Base-by-base conservation (phyloP, 2,329 filamentous ascomycete species). In the Aspergillus neotritici region DNA sequence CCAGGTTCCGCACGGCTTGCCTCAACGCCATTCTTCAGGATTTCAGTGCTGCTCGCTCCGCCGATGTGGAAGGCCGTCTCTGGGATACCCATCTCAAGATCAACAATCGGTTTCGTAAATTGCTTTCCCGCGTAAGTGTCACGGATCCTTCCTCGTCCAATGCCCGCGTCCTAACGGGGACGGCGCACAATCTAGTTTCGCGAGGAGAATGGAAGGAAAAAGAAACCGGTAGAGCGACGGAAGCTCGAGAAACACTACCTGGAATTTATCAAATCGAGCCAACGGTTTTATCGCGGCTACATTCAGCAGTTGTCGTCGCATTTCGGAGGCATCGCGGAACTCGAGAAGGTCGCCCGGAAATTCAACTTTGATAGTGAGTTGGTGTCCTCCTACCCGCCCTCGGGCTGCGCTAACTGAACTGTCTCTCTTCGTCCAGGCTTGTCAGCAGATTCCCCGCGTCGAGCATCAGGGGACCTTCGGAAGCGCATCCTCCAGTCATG, bases 201-300 rank as follows among this genome's bases (percentile, higher is more conserved):
- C 40, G 69, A 76, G 53, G 72, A 72, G 44, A 64, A 65, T 32
- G 67, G 67, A 44, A 75, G 73, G 54, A 75, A 74, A 53, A 75
- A 75, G 56, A 74, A 72, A 55, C 71, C 74, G 43, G 78, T 82
- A 35, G 77, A 80, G 66, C 81, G 80, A 57, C 81, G 90, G 50
- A 93, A 89, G 66, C 73, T 91, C 39, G 84, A 87, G 63, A 90
- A 86, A 67, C 77, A 83, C 51, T 97, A 94, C 65, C 74, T 84
- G 44, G 79, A 81, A 53, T 97, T 94, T 64, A 80, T 97, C 55
- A 94, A 91, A 67, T 84, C 83, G 36, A 86, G 88, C 52, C 87
- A 93, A 66, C 81, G 82, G 57, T 96, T 94, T 65, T 97, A 97
- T 73, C 82, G 86, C 58, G 83, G 82, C 52, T 93, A 87, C 58